These are phyloP conservation scores for Leucaena leucocephala DNA, from an alignment of 306 rosid genomes.

Conservation along the genomic window DNA sequence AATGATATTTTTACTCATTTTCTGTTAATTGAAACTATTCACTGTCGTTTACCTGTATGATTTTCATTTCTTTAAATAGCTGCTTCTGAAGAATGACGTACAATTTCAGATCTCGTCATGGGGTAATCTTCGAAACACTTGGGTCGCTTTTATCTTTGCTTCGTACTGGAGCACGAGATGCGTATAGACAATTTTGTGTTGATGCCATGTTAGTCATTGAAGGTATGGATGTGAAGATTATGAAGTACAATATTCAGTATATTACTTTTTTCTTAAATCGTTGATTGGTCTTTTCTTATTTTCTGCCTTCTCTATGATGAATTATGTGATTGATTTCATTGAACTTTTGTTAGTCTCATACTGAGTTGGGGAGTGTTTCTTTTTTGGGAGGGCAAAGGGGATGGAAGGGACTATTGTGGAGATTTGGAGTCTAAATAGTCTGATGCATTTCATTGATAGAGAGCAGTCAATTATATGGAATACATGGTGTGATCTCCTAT, in stretches of 20 bases:
- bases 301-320: neutral
- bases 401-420: neutral
- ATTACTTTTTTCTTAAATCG: neutral
- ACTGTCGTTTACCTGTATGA: neutral
- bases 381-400: neutral
- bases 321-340: slow-evolving; percentile 9
- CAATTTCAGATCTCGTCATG: slow-evolving; percentile 68
- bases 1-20: neutral
- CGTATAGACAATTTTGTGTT: slow-evolving; percentile 66
- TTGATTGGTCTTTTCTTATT: neutral
- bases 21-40: neutral
- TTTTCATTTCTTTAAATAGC: neutral
- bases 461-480: too few relatives aligned
- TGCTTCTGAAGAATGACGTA: slow-evolving; percentile 11
- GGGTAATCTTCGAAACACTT: slow-evolving; percentile 68
- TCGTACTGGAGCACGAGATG: slow-evolving; percentile 72
- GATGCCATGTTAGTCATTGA: slow-evolving; percentile 72
- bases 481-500: too few relatives aligned
- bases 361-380: neutral
- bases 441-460: too few relatives aligned
- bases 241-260: neutral
- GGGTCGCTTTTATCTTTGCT: slow-evolving; percentile 79
- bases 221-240: slow-evolving; percentile 49
- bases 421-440: too few relatives aligned
- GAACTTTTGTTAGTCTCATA: neutral